Conservation (phyloP, 352 stramenopile species). For the Globisporangium canariense region DNA sequence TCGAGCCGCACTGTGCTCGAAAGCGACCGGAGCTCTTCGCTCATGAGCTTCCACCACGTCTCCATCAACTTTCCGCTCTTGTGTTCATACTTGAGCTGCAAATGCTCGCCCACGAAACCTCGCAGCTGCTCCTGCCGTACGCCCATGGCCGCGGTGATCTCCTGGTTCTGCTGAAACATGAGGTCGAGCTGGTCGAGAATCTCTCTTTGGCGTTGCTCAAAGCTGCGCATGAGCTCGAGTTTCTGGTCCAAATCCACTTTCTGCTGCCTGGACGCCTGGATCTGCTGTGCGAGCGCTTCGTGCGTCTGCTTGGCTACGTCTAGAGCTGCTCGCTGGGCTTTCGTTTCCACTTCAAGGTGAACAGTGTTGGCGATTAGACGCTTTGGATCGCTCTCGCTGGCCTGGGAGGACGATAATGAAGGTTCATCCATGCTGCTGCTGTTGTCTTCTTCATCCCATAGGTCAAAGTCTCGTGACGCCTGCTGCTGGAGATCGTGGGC, state of each 20-base stretch:
- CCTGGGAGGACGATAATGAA: not conserved
- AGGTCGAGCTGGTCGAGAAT: constrained; percentile 32
- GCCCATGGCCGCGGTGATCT: constrained; percentile 17
- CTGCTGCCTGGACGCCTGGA: constrained; percentile 21
- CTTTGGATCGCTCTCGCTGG: not conserved
- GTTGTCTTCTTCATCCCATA: constrained; percentile 16
- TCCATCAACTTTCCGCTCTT: constrained; percentile 14
- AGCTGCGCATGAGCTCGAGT: constrained; percentile 37
- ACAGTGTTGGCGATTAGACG: constrained; percentile 18
- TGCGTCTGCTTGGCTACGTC: constrained; percentile 16
- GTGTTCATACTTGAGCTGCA: constrained; percentile 9
- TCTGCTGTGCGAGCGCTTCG: constrained; percentile 18
- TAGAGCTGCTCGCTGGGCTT: constrained; percentile 22
- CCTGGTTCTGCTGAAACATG: constrained; percentile 29
- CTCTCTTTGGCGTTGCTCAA: constrained; percentile 36
- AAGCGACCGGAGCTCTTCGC: constrained; percentile 32
- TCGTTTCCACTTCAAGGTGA: constrained; percentile 29
- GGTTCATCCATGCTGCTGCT: not conserved
- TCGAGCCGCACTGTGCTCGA: constrained; percentile 16
- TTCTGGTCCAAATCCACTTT: constrained; percentile 40
- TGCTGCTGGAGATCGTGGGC: constrained; percentile 5
- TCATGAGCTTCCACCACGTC: constrained; percentile 16
- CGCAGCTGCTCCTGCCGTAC: constrained; percentile 26
- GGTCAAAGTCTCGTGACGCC: constrained; percentile 8
- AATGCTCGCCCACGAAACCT: constrained; percentile 9